Conservation (phyloP, 2,329 filamentous ascomycete genomes). For the Byssothecium circinans region DNA sequence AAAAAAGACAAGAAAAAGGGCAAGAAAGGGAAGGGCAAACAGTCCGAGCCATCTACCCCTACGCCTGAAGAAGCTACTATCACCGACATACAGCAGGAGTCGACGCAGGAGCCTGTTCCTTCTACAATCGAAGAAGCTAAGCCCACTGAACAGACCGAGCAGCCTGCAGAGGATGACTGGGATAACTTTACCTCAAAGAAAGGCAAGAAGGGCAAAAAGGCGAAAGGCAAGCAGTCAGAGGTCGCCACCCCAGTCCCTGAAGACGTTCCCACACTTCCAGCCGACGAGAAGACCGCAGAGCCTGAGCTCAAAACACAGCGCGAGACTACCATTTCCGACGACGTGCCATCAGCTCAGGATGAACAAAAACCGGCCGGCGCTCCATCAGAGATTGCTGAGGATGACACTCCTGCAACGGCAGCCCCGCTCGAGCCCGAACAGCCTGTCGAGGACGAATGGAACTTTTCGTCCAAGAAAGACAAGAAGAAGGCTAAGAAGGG, state of each 20-base stretch:
- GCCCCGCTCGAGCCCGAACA: not conserved
- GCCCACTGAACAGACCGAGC: not conserved
- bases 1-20: not conserved
- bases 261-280: not conserved
- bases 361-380: not conserved
- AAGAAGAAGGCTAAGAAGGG: conserved; percentile 36
- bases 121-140: not conserved
- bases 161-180: conserved; percentile 9
- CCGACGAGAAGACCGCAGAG: conserved; percentile 1
- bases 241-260: conserved; percentile 14
- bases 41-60: conserved; percentile 13
- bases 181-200: conserved; percentile 18
- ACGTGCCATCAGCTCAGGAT: not conserved
- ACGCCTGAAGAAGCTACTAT: conserved; percentile 13
- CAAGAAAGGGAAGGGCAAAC: conserved; percentile 1
- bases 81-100: conserved; percentile 1
- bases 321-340: not conserved
- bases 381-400: not conserved
- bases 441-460: conserved; percentile 4
- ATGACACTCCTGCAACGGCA: not conserved
- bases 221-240: conserved; percentile 20
- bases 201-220: conserved; percentile 27
- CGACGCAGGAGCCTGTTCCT: not conserved
- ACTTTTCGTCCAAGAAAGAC: conserved; percentile 24
- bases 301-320: not conserved